phyloP scores from a whole-genome alignment of 2,329 filamentous ascomycete genomes.

The Neofusicoccum laricinum region DNA sequence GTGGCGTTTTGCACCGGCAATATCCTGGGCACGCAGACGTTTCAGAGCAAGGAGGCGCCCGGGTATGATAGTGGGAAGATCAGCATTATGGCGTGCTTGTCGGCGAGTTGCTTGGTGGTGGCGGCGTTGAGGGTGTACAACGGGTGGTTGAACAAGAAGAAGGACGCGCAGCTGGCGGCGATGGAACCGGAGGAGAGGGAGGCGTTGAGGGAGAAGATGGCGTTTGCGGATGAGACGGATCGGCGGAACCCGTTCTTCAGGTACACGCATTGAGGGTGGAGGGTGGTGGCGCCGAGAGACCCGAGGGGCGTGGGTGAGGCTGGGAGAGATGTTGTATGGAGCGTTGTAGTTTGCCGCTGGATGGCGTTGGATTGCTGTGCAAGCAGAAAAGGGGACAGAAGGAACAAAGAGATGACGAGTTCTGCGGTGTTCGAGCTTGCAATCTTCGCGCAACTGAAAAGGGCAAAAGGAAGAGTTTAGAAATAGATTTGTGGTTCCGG shows the following conservation, averaged over 20 bases:
- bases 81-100: constrained; percentile 28
- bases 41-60: constrained; percentile 42
- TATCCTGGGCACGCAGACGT: constrained; percentile 46
- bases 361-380: too few relatives aligned
- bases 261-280: constrained; percentile 24
- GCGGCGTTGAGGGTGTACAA: constrained; percentile 32
- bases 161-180: constrained; percentile 23
- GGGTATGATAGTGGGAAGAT: constrained; percentile 42
- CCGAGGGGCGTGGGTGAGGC: too few relatives aligned
- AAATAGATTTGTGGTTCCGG: too few relatives aligned
- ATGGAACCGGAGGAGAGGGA: constrained; percentile 27
- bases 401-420: too few relatives aligned
- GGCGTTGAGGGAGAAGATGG: constrained; percentile 25
- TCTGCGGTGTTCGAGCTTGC: too few relatives aligned
- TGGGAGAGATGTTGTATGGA: too few relatives aligned
- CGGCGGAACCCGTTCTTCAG: constrained; percentile 31
- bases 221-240: constrained; percentile 31
- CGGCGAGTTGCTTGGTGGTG: constrained; percentile 28
- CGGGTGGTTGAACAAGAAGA: constrained; percentile 26
- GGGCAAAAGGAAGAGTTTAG: too few relatives aligned
- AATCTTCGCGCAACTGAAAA: too few relatives aligned
- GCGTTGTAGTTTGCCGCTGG: too few relatives aligned
- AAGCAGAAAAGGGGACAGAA: too few relatives aligned
- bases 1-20: constrained; percentile 44
- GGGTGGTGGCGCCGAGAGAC: too few relatives aligned